These are phyloP conservation scores for Linum usitatissimum DNA, from an alignment of 345 rosid species.

Conservation along the genomic window DNA sequence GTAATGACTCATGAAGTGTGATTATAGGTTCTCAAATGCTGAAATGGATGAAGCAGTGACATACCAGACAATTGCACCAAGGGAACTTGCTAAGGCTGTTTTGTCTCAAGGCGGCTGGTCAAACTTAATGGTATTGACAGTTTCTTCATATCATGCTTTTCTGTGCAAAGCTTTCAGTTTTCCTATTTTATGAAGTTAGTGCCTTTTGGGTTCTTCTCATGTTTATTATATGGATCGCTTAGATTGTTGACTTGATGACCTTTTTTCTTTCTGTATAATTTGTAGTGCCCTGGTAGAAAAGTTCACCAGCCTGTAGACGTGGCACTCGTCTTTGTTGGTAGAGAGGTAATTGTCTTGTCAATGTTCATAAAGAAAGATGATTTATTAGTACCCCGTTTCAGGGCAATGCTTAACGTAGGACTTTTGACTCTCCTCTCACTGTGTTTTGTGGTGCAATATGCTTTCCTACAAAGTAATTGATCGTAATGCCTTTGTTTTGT, in stretches of 20 bases:
- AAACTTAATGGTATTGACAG: slow-evolving; percentile 48
- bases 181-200: not conserved
- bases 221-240: not conserved
- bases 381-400: not conserved
- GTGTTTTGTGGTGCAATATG: not conserved
- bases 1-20: not conserved
- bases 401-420: not conserved
- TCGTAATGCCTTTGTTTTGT: slow-evolving; percentile 7
- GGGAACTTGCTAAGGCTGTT: slow-evolving; percentile 61
- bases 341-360: slow-evolving; percentile 45
- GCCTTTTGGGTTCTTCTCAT: not conserved
- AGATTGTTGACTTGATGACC: not conserved
- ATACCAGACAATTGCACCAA: slow-evolving; percentile 62
- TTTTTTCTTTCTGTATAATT: slow-evolving; percentile 1
- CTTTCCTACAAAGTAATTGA: slow-evolving; percentile 7
- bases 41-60: slow-evolving; percentile 38
- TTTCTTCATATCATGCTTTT: not conserved
- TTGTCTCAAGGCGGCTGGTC: slow-evolving; percentile 72
- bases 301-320: slow-evolving; percentile 45
- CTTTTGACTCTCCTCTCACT: not conserved
- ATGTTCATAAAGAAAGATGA: not conserved
- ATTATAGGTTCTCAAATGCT: slow-evolving; percentile 22
- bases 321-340: slow-evolving; percentile 79
- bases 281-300: slow-evolving; percentile 61
- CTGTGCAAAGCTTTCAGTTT: not conserved